Base-by-base conservation (phyloP, 2,329 filamentous ascomycete genomes). In the Paecilomyces sp. region DNA sequence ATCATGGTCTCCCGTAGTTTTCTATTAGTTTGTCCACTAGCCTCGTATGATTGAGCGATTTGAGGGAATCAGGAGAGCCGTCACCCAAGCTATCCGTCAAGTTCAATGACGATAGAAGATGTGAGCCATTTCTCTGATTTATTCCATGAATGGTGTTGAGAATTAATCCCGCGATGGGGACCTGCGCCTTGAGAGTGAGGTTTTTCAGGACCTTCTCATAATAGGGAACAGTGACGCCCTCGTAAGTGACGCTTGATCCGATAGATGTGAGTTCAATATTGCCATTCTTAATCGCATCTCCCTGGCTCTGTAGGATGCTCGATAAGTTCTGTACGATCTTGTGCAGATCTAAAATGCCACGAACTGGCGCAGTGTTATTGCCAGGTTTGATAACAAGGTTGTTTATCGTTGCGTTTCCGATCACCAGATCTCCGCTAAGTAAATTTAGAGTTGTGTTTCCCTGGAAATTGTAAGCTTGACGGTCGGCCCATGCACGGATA, bases 381-480 rank as follows among this genome's bases (percentile, higher is more conserved):
- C 84, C 84, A 0, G 84, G 84, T n/a, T 68, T 72, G 25, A 86
- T 72, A 8, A 77, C 71, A 34, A 86, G 72, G 64, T 84, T 70
- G 36, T 76, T 69, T 30, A 86, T 71, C 0, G 80, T 77, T 1
- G 79, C 68, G 57, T 76, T 80, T 51, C 82, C 84, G 55, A 86
- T 78, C 5, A 74, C 53, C 4, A 75, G 75, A 41, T 75, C 74
- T 36, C 77, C 77, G 58, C 81, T 77, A 47, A 75, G 76, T 59
- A 86, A 76, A 60, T 80, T 73, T 63, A 85, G 74, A 5, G 80
- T 79, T 1, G 85, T 79, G 59, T 82, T 81, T 61, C 83, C 84
- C 68, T 70, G 31, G 15, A 33, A 15, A 2, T 24, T 41, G 31
- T 63, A 15, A 57, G 51, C 33, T 9, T 12, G 1, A 24, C 36